Percentiles rank a stretch among this genome's conserved stretches.
phyloP scores from a whole-genome alignment of 352 stramenopile genomes.

The Plasmopara muralis region DNA sequence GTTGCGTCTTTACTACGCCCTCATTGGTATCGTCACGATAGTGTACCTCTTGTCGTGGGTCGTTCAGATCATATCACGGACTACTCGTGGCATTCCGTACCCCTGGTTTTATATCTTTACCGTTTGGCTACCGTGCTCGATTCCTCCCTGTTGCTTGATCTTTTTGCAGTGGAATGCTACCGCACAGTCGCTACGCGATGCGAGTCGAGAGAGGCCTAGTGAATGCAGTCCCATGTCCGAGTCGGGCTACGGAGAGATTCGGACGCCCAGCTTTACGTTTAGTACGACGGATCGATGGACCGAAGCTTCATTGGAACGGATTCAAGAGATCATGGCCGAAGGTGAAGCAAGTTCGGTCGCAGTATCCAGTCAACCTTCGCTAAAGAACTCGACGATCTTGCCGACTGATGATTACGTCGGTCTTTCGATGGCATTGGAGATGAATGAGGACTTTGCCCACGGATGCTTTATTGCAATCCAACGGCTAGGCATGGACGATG shows the following conservation, averaged over 20 bases:
- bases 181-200: slow-evolving; percentile 70
- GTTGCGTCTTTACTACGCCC: slow-evolving; percentile 78
- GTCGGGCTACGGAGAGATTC: slow-evolving; percentile 62
- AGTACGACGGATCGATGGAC: slow-evolving; percentile 62
- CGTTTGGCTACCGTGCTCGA: slow-evolving; percentile 79
- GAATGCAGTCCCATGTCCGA: slow-evolving; percentile 49
- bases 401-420: slow-evolving; percentile 59
- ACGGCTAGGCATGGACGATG: slow-evolving; percentile 35
- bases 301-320: slow-evolving; percentile 31
- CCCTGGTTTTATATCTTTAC: slow-evolving; percentile 88
- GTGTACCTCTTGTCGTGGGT: slow-evolving; percentile 83
- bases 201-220: slow-evolving; percentile 35
- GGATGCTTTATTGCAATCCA: slow-evolving; percentile 81
- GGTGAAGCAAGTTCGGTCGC: slow-evolving; percentile 23
- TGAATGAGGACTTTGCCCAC: slow-evolving; percentile 64
- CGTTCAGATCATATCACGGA: slow-evolving; percentile 70
- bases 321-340: slow-evolving; percentile 41
- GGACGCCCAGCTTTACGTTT: slow-evolving; percentile 73
- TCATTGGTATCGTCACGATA: slow-evolving; percentile 79
- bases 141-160: slow-evolving; percentile 80
- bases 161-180: slow-evolving; percentile 87
- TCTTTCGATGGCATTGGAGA: slow-evolving; percentile 78
- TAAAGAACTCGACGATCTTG: slow-evolving; percentile 30
- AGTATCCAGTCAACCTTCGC: slow-evolving; percentile 14
- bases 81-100: slow-evolving; percentile 56